Conservation (phyloP, 2,329 filamentous ascomycete species). For the Stachybotrys chlorohalonatus region DNA sequence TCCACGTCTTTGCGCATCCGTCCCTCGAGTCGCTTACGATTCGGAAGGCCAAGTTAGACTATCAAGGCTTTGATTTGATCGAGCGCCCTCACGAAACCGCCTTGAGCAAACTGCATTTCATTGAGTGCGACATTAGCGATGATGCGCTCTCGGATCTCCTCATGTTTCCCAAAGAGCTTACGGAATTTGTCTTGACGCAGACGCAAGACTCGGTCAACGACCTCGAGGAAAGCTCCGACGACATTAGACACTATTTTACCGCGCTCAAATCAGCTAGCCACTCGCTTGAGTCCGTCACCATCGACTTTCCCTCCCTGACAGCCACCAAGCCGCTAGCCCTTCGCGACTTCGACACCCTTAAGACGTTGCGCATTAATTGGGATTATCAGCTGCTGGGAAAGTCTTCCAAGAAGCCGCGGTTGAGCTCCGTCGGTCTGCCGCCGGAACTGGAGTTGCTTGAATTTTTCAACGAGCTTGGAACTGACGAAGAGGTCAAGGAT, state of each 20-base stretch:
- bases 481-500: constrained; percentile 37
- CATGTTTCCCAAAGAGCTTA: constrained; percentile 33
- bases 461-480: constrained; percentile 35
- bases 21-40: constrained; percentile 37
- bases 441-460: constrained; percentile 35
- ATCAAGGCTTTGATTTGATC: constrained; percentile 36
- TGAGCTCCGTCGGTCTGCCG: constrained; percentile 37
- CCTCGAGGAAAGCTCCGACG: constrained; percentile 37
- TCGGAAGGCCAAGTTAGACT: constrained; percentile 33
- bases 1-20: constrained; percentile 41
- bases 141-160: constrained; percentile 26
- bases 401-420: constrained; percentile 31
- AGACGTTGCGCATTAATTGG: constrained; percentile 32
- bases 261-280: constrained; percentile 30
- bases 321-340: constrained; percentile 31
- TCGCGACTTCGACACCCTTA: constrained; percentile 31
- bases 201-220: constrained; percentile 26
- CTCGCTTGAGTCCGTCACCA: constrained; percentile 33
- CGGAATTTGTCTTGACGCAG: constrained; percentile 39
- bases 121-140: constrained; percentile 42
- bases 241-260: constrained; percentile 36
- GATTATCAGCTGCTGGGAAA: constrained; percentile 40
- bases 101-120: constrained; percentile 31
- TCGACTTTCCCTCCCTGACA: constrained; percentile 32
- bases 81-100: constrained; percentile 38